phyloP scores from a whole-genome alignment of 805 yeast genomes.

The Spathaspora girioi region DNA sequence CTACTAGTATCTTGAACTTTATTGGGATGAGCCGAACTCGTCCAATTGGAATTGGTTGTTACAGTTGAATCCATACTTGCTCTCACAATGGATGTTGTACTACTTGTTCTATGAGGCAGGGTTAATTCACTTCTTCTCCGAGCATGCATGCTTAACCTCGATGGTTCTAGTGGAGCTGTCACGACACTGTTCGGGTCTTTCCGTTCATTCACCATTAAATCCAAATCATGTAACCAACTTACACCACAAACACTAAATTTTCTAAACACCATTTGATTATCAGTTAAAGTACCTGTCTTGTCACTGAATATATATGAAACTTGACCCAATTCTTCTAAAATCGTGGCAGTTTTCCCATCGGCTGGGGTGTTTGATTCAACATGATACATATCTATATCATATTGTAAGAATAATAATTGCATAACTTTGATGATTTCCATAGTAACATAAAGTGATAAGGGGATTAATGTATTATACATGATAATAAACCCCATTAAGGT shows the following conservation, averaged over 20 bases:
- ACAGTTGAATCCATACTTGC: conserved; percentile 30
- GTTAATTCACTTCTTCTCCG: not conserved
- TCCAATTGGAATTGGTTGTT: conserved; percentile 32
- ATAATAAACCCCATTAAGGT: conserved; percentile 94
- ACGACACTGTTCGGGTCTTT: conserved; percentile 7
- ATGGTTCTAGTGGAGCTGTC: conserved; percentile 4
- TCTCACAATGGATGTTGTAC: conserved; percentile 32
- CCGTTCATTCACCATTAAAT: conserved; percentile 25
- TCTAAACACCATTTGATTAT: conserved; percentile 88
- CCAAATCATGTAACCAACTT: conserved; percentile 83
- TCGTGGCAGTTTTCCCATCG: conserved; percentile 92
- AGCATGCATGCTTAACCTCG: conserved; percentile 4
- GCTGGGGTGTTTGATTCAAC: conserved; percentile 82
- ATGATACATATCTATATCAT: conserved; percentile 95
- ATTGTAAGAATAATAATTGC: conserved; percentile 77
- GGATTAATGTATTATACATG: conserved; percentile 96
- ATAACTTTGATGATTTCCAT: conserved; percentile 92
- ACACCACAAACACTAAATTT: conserved; percentile 85
- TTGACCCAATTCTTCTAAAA: conserved; percentile 94
- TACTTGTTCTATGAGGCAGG: conserved; percentile 19
- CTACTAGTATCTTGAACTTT: conserved; percentile 37
- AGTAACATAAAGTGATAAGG: conserved; percentile 89
- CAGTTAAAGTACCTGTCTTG: conserved; percentile 96
- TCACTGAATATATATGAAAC: conserved; percentile 93
- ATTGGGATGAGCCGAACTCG: conserved; percentile 45